phyloP scores from a whole-genome alignment of 164 flowering plant species.

The Cinnamomum micranthum region DNA sequence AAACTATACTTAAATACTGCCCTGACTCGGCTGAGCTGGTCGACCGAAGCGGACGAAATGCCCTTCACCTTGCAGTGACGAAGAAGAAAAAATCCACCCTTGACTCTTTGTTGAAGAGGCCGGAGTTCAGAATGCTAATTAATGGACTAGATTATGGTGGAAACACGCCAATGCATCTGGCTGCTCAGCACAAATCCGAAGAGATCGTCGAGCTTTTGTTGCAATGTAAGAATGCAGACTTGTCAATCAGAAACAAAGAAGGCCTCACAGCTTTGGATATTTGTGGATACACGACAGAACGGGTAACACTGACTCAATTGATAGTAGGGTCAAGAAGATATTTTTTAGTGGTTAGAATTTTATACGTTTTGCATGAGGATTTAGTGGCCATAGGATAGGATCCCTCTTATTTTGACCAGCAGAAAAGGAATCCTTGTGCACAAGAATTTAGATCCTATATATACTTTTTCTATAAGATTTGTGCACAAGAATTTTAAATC shows the following conservation, averaged over 20 bases:
- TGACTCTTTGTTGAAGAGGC: too few relatives aligned
- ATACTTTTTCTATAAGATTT: too few relatives aligned
- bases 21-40: neutral
- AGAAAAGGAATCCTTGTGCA: too few relatives aligned
- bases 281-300: neutral
- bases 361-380: too few relatives aligned
- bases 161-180: conserved; percentile 25
- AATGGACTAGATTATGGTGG: neutral
- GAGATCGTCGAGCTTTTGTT: too few relatives aligned
- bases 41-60: conserved; percentile 4
- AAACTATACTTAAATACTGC: neutral
- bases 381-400: too few relatives aligned
- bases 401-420: too few relatives aligned
- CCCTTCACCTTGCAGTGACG: neutral
- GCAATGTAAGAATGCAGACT: neutral
- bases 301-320: neutral
- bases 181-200: neutral
- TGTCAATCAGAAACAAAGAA: conserved; percentile 4
- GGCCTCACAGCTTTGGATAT: conserved; percentile 21
- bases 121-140: neutral
- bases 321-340: too few relatives aligned
- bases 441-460: too few relatives aligned
- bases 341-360: too few relatives aligned
- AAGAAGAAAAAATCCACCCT: neutral
- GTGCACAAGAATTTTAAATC: too few relatives aligned